These are phyloP conservation scores for Chloranthus sessilifolius DNA, from an alignment of 164 flowering plant species.

Conservation along the genomic window DNA sequence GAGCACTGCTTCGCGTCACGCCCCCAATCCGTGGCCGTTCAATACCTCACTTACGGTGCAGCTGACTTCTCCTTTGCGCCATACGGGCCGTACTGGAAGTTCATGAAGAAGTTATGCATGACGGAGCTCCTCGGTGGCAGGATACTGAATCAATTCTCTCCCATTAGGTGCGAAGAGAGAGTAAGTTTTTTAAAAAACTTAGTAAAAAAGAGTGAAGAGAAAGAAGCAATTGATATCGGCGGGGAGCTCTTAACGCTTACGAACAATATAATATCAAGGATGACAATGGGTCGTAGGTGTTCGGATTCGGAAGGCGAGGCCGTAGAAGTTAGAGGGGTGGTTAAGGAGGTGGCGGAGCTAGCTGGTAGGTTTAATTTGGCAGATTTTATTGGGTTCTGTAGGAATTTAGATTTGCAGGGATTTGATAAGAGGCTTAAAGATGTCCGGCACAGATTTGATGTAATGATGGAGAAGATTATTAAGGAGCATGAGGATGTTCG, in stretches of 20 bases:
- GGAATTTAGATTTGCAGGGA: slow-evolving; percentile 46
- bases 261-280: slow-evolving; percentile 42
- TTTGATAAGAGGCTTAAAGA: slow-evolving; percentile 28
- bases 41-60: slow-evolving; percentile 29
- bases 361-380: slow-evolving; percentile 45
- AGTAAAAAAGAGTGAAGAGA: slow-evolving; percentile 7
- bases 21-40: slow-evolving; percentile 22
- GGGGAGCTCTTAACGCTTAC: slow-evolving; percentile 32
- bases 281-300: slow-evolving; percentile 35
- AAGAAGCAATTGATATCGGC: slow-evolving; percentile 28
- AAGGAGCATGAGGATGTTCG: slow-evolving; percentile 24
- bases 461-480: slow-evolving; percentile 40
- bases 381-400: slow-evolving; percentile 37
- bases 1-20: slow-evolving; percentile 44
- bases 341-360: slow-evolving; percentile 33
- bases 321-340: slow-evolving; percentile 21
- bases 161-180: slow-evolving; percentile 27
- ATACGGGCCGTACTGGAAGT: slow-evolving; percentile 60
- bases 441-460: slow-evolving; percentile 31
- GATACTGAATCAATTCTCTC: slow-evolving; percentile 21
- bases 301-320: slow-evolving; percentile 31
- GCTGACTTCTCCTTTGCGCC: slow-evolving; percentile 45
- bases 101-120: slow-evolving; percentile 46
- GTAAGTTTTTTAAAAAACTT: slow-evolving; percentile 18
- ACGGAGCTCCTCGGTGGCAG: slow-evolving; percentile 39